phyloP scores from a whole-genome alignment of 257 asterid species.

The Ophiorrhiza pumila region DNA sequence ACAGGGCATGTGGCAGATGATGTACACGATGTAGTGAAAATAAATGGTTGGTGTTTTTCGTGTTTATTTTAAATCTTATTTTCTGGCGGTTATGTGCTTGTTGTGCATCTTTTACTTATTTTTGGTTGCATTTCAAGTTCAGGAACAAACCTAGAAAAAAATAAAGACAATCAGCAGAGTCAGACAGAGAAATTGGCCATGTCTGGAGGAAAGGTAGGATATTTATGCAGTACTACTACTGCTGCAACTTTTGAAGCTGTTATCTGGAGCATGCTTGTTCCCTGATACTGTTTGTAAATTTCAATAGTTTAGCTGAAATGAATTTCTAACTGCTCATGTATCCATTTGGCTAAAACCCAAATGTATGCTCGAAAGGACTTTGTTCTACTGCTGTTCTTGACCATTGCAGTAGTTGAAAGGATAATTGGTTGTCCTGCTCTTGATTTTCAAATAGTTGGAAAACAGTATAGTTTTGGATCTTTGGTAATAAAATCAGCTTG shows the following conservation, averaged over 20 bases:
- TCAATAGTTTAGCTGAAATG: not conserved
- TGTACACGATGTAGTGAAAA: slow-evolving; percentile 20
- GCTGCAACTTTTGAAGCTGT: not conserved
- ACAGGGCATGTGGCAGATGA: slow-evolving; percentile 28
- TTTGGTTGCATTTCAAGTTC: slow-evolving; percentile 30
- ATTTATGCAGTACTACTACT: slow-evolving; percentile 11
- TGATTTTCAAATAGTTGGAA: not conserved
- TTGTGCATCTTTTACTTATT: not conserved
- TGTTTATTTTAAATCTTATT: slow-evolving; percentile 5
- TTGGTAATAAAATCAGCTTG: not conserved
- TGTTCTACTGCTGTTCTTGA: not conserved
- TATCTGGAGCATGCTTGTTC: not conserved
- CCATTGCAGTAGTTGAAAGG: not conserved
- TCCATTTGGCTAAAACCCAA: not conserved
- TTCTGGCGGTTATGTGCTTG: not conserved
- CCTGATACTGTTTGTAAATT: not conserved
- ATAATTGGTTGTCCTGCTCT: not conserved
- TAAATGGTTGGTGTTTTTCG: slow-evolving; percentile 51
- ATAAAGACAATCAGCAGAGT: slow-evolving; percentile 29
- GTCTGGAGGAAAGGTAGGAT: slow-evolving; percentile 43
- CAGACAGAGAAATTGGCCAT: slow-evolving; percentile 26
- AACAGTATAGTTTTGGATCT: not conserved
- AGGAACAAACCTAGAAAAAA: slow-evolving; percentile 38
- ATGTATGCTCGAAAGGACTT: not conserved
- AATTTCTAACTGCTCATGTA: not conserved